phyloP scores from a whole-genome alignment of 1,284 basidiomycete genomes.

The Melampsora larici-populina region DNA sequence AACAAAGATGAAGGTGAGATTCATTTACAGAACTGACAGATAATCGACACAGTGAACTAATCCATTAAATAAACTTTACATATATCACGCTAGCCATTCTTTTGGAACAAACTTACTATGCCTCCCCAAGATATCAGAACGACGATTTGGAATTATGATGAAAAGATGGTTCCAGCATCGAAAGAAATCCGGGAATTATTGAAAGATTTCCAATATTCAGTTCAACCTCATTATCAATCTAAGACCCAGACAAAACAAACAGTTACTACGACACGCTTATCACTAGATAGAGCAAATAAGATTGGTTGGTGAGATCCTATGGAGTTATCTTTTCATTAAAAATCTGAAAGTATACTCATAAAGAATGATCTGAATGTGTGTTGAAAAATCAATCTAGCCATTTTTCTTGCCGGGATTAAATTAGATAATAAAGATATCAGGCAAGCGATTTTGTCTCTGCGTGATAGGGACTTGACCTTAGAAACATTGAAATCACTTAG shows the following conservation, averaged over 20 bases:
- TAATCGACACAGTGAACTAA: neutral
- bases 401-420: conserved; percentile 75
- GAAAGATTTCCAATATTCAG: conserved; percentile 67
- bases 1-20: neutral
- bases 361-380: neutral
- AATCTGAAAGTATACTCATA: conserved; percentile 30
- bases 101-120: conserved; percentile 72
- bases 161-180: conserved; percentile 47
- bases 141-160: conserved; percentile 71
- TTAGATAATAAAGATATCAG: conserved; percentile 65
- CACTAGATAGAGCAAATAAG: conserved; percentile 78
- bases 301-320: conserved; percentile 60
- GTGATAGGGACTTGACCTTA: conserved; percentile 65
- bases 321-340: neutral
- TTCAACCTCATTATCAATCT: conserved; percentile 55
- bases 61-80: neutral
- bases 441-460: conserved; percentile 65
- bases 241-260: conserved; percentile 60
- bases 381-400: conserved; percentile 59
- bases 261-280: conserved; percentile 67
- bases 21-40: neutral
- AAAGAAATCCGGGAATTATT: conserved; percentile 70
- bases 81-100: conserved; percentile 63
- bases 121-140: conserved; percentile 56
- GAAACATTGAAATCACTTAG: conserved; percentile 72